Conservation (phyloP, 2,329 filamentous ascomycete genomes). For the Colletotrichum sp. region DNA sequence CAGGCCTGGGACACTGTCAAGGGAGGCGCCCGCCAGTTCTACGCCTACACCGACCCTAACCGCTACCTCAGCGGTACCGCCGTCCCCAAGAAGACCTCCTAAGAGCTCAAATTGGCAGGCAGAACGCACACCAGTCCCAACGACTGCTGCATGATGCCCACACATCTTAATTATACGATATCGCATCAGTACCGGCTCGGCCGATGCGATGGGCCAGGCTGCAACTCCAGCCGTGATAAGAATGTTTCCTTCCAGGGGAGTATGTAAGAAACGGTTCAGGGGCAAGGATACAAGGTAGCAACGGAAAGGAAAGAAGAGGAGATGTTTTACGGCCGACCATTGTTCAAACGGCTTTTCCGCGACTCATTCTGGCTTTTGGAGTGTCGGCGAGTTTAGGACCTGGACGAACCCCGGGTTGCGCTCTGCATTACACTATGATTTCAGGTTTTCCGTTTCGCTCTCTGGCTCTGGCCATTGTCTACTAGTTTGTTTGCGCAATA, state of each 20-base stretch:
- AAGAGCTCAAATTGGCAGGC: constrained; percentile 20
- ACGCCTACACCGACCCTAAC: constrained; percentile 79
- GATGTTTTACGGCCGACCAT: constrained; percentile 5
- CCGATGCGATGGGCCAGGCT: constrained; percentile 14
- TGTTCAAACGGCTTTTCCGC: constrained; percentile 13
- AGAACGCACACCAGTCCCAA: not conserved
- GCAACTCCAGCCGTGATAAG: constrained; percentile 4
- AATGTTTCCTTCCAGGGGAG: not conserved
- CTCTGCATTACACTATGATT: constrained; percentile 18
- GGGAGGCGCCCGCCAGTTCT: constrained; percentile 72
- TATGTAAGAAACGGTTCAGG: not conserved
- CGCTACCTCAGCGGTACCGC: constrained; percentile 70
- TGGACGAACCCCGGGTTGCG: constrained; percentile 4
- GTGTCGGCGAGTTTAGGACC: constrained; percentile 21
- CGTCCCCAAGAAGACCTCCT: constrained; percentile 53
- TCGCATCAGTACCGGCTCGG: not conserved
- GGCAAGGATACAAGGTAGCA: not conserved
- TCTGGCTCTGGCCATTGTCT: constrained; percentile 6
- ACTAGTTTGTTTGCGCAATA: constrained; percentile 17
- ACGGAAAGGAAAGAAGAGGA: constrained; percentile 8
- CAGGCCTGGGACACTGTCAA: constrained; percentile 85
- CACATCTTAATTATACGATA: not conserved
- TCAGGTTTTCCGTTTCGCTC: constrained; percentile 14
- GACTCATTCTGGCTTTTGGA: constrained; percentile 17
- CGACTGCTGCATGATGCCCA: not conserved